Evolutionary conservation across 2,329 filamentous ascomycete genomes (phyloP).

Genomic region (Elsinoe ampelina): DNA sequence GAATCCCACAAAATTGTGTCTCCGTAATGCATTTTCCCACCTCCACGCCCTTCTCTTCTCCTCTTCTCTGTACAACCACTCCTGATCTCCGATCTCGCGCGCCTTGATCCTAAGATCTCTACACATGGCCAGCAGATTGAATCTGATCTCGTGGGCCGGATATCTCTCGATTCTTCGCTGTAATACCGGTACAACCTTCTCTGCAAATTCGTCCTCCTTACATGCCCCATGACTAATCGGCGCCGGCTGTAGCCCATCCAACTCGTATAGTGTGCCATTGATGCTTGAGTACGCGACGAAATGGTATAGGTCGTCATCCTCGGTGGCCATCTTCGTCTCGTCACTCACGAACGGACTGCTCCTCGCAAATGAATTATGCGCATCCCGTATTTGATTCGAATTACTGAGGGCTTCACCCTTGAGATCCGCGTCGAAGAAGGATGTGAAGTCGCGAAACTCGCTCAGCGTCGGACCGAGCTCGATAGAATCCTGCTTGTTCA

Average conservation of each 20-base stretch:
- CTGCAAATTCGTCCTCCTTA: conserved; percentile 59
- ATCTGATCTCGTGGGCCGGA: conserved; percentile 77
- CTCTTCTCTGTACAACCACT: conserved; percentile 70
- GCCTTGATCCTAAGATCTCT: conserved; percentile 70
- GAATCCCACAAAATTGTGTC: conserved; percentile 96
- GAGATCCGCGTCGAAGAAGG: conserved; percentile 62
- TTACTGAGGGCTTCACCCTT: conserved; percentile 63
- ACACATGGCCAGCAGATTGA: conserved; percentile 91
- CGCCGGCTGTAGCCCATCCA: conserved; percentile 87
- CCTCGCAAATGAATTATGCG: conserved; percentile 84
- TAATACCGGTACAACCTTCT: conserved; percentile 77
- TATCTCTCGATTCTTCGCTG: conserved; percentile 77
- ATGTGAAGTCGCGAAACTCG: conserved; percentile 82
- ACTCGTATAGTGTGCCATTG: conserved; percentile 74
- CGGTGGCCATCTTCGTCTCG: conserved; percentile 61
- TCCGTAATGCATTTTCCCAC: conserved; percentile 86
- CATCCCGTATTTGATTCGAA: conserved; percentile 48
- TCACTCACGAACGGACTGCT: conserved; percentile 90
- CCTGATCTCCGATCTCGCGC: conserved; percentile 70
- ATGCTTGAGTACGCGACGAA: conserved; percentile 91
- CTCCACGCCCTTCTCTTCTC: conserved; percentile 77
- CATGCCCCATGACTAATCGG: conserved; percentile 83
- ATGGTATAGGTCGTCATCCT: conserved; percentile 86
- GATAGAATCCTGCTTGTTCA: conserved; percentile 64
- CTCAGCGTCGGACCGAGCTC: conserved; percentile 62